Base-by-base conservation (phyloP, 805 yeast species). In the Helenozyma baotianmanensis region DNA sequence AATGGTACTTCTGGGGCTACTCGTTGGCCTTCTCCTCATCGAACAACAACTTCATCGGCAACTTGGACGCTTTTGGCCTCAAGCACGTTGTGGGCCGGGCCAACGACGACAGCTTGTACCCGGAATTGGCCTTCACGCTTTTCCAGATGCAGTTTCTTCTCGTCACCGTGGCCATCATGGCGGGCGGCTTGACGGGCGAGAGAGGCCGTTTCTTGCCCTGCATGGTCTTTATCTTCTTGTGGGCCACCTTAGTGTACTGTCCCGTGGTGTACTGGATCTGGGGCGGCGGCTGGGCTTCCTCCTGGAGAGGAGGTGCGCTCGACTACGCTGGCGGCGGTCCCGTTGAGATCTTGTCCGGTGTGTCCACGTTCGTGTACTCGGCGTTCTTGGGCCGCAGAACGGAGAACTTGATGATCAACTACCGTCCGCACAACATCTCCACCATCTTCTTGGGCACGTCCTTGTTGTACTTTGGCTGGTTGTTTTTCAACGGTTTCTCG, bases 251-350 rank as follows among this genome's bases (percentile, higher is more conserved):
- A 4, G 97, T 89, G 10, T 90, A 90, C 62, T 83, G 94, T 55
- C 97, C 97, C 0, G 74, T 90, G n/a, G 90, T 90, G 5, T 86
- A 79, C 61, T 89, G 97, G 97, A 78, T 85, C 35, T 90, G 97
- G 97, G 82, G 87, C 36, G 80, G 80, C 28, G 97, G 98, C 24
- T 90, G 97, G 97, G 96, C 96, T 23, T 72, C 72, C 45, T 30
- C 41, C 11, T 66, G 58, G 58, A 70, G 78, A 47, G 90, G 95
- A 79, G 96, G 95, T 5, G 97, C 81, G 2, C 68, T 90, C 32
- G 98, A 90, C 57, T 90, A 85, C 58, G 98, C 98, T 15, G 98
- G 98, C 19, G 97, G 97, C 36, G 97, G 97, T 0, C 95, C 97
- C 1, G 96, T 90, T 17, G 97, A 90, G 58, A 86, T 92, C 36